Conservation (phyloP, 164 flowering plant species). For the Sedum album region DNA sequence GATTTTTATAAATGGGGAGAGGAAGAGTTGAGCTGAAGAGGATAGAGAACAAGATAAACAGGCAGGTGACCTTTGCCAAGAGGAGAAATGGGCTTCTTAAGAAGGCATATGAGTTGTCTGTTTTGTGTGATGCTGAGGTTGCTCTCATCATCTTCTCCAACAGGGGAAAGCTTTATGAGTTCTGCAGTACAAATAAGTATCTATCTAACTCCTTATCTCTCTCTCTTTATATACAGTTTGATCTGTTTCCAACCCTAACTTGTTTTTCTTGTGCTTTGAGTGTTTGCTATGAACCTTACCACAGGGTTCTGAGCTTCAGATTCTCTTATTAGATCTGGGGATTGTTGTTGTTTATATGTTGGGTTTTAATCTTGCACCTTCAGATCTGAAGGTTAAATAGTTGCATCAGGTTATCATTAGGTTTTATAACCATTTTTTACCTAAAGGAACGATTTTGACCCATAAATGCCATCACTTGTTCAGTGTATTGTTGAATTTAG, state of each 20-base stretch:
- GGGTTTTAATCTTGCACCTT: background rate
- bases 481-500: background rate
- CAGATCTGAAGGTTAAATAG: slow-evolving; percentile 2
- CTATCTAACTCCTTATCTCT: background rate
- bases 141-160: slow-evolving; percentile 40
- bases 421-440: background rate
- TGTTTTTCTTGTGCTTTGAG: background rate
- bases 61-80: slow-evolving; percentile 44
- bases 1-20: slow-evolving; percentile 25
- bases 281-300: too few relatives aligned
- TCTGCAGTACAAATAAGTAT: slow-evolving; percentile 34
- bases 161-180: slow-evolving; percentile 43
- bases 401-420: background rate
- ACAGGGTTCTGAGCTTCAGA: background rate
- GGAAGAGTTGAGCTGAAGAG: slow-evolving; percentile 47
- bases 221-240: background rate
- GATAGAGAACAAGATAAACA: slow-evolving; percentile 49
- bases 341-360: background rate
- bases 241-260: too few relatives aligned
- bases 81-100: slow-evolving; percentile 37
- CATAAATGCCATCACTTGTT: background rate
- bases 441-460: background rate
- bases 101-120: slow-evolving; percentile 44
- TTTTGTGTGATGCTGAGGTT: slow-evolving; percentile 43
- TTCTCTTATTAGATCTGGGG: background rate